A percentile compares a stretch with the other conserved stretches of the same genome.
Conservation (phyloP, 495 filamentous ascomycete species). For the Penicillium paxilli region DNA sequence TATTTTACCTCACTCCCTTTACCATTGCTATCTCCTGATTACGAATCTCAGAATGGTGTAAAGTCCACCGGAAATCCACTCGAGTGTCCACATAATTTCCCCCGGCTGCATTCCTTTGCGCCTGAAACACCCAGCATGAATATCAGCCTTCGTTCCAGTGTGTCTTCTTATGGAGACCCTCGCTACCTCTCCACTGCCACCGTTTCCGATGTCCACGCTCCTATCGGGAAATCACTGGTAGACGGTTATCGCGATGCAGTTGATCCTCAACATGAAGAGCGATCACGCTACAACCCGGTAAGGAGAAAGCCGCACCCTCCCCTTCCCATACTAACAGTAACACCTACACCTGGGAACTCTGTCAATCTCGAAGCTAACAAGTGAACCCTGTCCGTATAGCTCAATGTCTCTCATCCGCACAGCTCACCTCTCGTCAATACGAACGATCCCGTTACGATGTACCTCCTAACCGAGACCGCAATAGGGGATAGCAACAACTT, state of each 20-base stretch:
- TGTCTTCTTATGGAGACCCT: conserved; percentile 51
- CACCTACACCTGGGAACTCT: background rate
- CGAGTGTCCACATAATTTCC: background rate
- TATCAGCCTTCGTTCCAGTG: conserved; percentile 45
- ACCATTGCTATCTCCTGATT: background rate
- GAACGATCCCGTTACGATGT: conserved; percentile 66
- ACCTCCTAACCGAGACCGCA: conserved; percentile 91
- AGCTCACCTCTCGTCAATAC: conserved; percentile 46
- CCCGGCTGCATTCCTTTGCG: conserved; percentile 15
- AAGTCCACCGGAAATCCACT: conserved; percentile 4
- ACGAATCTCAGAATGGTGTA: conserved; percentile 15
- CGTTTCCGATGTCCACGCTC: conserved; percentile 38
- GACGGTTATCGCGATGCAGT: conserved; percentile 47
- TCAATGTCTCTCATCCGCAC: conserved; percentile 33
- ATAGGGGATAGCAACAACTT: conserved; percentile 81
- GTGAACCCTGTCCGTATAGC: conserved; percentile 16
- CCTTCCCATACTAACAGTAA: background rate
- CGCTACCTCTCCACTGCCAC: conserved; percentile 38
- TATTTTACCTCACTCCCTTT: background rate
- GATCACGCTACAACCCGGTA: conserved; percentile 43
- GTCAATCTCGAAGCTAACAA: conserved; percentile 8
- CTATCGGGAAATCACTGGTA: conserved; percentile 41
- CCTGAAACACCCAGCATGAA: conserved; percentile 38
- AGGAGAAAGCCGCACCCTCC: no score
- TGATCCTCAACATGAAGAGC: conserved; percentile 34